Evolutionary conservation across 2,329 filamentous ascomycete species (phyloP).

Genomic region (Pezicula radicicola): DNA sequence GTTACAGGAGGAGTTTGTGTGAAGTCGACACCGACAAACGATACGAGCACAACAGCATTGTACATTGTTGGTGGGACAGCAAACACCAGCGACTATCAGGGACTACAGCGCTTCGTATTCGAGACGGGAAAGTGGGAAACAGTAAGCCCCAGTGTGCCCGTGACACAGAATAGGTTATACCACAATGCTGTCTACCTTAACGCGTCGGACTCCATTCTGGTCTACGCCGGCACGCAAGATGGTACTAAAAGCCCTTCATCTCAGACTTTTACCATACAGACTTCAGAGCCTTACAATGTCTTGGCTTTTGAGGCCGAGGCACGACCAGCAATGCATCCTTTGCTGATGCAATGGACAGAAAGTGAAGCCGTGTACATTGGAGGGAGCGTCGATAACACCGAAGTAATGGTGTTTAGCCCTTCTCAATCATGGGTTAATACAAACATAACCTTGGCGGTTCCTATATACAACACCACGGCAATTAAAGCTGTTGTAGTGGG

Average conservation of each 20-base stretch:
- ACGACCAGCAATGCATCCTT: slow-evolving; percentile 63
- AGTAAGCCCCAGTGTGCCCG: slow-evolving; percentile 37
- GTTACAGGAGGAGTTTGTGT: slow-evolving; percentile 79
- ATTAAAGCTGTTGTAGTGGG: slow-evolving; percentile 64
- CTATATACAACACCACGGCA: slow-evolving; percentile 55
- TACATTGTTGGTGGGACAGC: slow-evolving; percentile 78
- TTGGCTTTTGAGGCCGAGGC: slow-evolving; percentile 55
- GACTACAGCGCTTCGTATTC: slow-evolving; percentile 70
- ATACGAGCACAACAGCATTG: slow-evolving; percentile 59
- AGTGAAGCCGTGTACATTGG: slow-evolving; percentile 72
- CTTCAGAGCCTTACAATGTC: slow-evolving; percentile 62
- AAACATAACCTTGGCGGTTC: slow-evolving; percentile 58
- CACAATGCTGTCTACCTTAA: slow-evolving; percentile 77
- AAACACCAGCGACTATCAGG: slow-evolving; percentile 56
- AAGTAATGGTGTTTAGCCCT: slow-evolving; percentile 70
- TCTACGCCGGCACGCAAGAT: slow-evolving; percentile 75
- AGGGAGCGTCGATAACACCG: slow-evolving; percentile 61
- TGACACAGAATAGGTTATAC: slow-evolving; percentile 59
- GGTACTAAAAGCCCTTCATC: slow-evolving; percentile 56
- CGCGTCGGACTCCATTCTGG: slow-evolving; percentile 66
- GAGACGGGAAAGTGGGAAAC: slow-evolving; percentile 54
- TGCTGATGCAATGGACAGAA: slow-evolving; percentile 72
- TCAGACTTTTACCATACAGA: slow-evolving; percentile 72
- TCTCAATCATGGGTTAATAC: slow-evolving; percentile 64
- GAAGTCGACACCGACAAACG: slow-evolving; percentile 56